Percentiles rank a stretch among this genome's conserved stretches.
phyloP scores from a whole-genome alignment of 1,284 basidiomycete species.

The Trichosporon asahii region DNA sequence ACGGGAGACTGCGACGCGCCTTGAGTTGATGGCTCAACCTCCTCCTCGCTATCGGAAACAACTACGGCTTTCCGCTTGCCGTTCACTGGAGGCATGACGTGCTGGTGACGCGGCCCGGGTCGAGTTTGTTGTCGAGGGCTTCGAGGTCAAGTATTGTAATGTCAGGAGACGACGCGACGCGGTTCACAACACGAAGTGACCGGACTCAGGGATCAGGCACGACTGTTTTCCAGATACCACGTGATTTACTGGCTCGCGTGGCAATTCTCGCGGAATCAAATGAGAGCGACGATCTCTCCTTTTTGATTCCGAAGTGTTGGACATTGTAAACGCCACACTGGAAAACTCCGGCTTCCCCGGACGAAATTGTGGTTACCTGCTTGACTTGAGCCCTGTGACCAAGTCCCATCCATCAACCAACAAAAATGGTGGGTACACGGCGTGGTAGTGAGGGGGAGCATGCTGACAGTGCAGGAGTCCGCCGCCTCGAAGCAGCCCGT shows the following conservation, averaged over 20 bases:
- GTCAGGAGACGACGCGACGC: slow-evolving; percentile 1
- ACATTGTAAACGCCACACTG: neutral
- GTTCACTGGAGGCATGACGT: neutral
- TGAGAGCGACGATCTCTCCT: neutral
- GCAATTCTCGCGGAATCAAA: neutral
- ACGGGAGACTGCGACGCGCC: neutral
- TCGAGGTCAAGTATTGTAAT: neutral
- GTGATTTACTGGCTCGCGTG: neutral
- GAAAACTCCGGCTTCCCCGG: neutral
- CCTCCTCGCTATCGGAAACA: slow-evolving; percentile 2
- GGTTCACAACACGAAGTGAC: slow-evolving; percentile 5
- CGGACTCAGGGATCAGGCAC: slow-evolving; percentile 9
- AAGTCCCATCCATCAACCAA: slow-evolving; percentile 31
- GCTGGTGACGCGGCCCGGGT: neutral
- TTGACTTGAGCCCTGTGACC: slow-evolving; percentile 5
- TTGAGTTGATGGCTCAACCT: neutral
- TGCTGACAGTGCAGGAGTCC: slow-evolving; percentile 56
- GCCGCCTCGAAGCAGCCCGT: slow-evolving; percentile 70
- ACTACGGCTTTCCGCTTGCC: neutral
- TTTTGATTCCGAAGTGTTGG: neutral
- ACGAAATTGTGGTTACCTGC: slow-evolving; percentile 7
- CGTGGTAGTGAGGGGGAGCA: neutral
- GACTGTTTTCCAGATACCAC: neutral
- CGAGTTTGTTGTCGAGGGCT: neutral
- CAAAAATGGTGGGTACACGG: slow-evolving; percentile 37